These are phyloP conservation scores for Aspergillus sp. DNA, from an alignment of 2,329 filamentous ascomycete genomes.

Conservation along the genomic window DNA sequence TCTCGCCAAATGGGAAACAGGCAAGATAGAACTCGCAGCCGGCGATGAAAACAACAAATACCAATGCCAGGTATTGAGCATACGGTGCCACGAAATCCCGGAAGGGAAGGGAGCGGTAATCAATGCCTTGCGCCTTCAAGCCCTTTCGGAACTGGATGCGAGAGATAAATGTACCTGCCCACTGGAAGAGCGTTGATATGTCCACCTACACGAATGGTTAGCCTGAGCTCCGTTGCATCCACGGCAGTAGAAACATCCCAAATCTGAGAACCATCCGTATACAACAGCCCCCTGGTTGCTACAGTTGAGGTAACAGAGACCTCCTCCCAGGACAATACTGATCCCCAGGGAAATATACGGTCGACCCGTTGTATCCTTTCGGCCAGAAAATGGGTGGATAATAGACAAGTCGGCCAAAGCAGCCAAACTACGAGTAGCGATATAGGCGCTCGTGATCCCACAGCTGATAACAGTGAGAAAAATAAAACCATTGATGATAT, in stretches of 20 bases:
- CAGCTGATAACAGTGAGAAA: slow-evolving; percentile 30
- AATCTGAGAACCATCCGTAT: slow-evolving; percentile 28
- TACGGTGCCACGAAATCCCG: slow-evolving; percentile 19
- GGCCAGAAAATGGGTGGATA: slow-evolving; percentile 16
- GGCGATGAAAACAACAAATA: slow-evolving; percentile 23
- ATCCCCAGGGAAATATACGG: slow-evolving; percentile 24
- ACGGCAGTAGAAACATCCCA: slow-evolving; percentile 8
- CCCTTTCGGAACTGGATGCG: slow-evolving; percentile 23
- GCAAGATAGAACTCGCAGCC: slow-evolving; percentile 28
- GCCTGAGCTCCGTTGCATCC: not conserved
- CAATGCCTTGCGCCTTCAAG: slow-evolving; percentile 21
- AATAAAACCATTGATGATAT: slow-evolving; percentile 29
- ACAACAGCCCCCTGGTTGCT: slow-evolving; percentile 20
- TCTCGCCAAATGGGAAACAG: slow-evolving; percentile 23
- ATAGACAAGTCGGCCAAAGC: slow-evolving; percentile 23
- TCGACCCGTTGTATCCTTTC: slow-evolving; percentile 19
- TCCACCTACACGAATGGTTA: slow-evolving; percentile 13
- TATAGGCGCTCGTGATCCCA: slow-evolving; percentile 28
- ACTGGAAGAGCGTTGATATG: slow-evolving; percentile 25
- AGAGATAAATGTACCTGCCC: slow-evolving; percentile 20
- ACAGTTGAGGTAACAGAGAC: slow-evolving; percentile 28
- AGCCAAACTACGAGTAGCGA: slow-evolving; percentile 28
- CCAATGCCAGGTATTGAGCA: slow-evolving; percentile 17
- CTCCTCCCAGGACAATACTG: slow-evolving; percentile 23
- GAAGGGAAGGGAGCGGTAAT: slow-evolving; percentile 18